Evolutionary conservation across 345 rosid species (phyloP).

Genomic region (Eucalyptus erythrocorys): DNA sequence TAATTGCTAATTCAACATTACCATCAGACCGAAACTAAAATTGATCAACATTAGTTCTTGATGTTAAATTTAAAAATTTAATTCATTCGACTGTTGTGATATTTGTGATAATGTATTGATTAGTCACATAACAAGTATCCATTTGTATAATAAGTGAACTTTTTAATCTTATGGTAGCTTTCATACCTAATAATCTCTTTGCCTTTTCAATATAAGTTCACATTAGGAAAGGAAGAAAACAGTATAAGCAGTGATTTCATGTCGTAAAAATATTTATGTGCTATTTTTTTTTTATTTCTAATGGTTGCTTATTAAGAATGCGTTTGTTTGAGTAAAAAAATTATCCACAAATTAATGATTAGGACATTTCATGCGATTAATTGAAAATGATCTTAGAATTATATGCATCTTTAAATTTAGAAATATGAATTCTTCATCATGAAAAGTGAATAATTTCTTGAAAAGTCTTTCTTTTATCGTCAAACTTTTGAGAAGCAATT

Average conservation of each 20-base stretch:
- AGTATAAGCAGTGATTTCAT: rapidly evolving
- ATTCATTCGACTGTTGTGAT: not conserved
- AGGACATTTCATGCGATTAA: rapidly evolving
- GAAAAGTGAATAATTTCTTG: not conserved
- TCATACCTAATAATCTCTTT: not conserved
- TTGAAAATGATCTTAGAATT: not conserved
- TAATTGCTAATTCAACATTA: not conserved
- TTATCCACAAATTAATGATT: not conserved
- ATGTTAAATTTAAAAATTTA: not conserved
- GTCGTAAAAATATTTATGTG: rapidly evolving
- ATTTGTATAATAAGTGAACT: rapidly evolving
- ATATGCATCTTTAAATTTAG: not conserved
- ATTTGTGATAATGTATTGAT: not conserved
- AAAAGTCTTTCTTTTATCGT: not conserved
- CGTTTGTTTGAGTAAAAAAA: rapidly evolving
- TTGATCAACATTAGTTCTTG: not conserved
- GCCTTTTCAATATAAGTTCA: not conserved
- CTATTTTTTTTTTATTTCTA: not conserved
- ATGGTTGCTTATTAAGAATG: rapidly evolving
- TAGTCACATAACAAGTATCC: not conserved
- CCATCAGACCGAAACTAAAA: rapidly evolving
- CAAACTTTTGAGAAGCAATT: not conserved
- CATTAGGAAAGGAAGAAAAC: rapidly evolving
- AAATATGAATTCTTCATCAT: not conserved
- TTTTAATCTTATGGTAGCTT: not conserved